These are phyloP conservation scores for Vigna unguiculata DNA, from an alignment of 306 rosid species.

Conservation along the genomic window DNA sequence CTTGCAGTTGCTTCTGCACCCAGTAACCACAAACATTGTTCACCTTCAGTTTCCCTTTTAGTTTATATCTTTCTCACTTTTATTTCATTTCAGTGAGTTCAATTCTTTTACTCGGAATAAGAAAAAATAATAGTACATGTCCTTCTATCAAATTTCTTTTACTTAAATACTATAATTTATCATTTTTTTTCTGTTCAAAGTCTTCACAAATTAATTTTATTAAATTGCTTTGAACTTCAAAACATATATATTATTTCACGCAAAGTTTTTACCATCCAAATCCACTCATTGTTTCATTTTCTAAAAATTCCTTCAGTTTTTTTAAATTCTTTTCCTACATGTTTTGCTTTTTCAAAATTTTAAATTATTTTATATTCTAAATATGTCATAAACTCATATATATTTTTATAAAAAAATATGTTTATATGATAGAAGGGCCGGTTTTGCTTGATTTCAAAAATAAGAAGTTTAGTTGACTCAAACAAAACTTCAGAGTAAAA, in stretches of 20 bases:
- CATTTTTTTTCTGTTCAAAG: neutral
- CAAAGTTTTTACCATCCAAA: neutral
- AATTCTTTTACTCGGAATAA: neutral
- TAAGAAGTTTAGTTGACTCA: neutral
- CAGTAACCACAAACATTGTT: constrained; percentile 16
- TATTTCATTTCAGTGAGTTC: neutral
- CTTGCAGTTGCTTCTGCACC: constrained; percentile 33
- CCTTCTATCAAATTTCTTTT: neutral
- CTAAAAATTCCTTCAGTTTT: neutral
- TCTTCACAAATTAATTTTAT: neutral
- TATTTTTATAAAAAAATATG: neutral
- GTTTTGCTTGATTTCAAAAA: neutral
- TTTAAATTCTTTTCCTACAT: neutral
- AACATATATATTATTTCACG: neutral
- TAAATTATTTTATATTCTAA: neutral
- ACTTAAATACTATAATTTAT: neutral
- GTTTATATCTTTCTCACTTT: neutral
- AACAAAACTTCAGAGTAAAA: neutral
- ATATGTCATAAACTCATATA: neutral
- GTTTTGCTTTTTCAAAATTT: neutral
- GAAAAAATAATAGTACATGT: neutral
- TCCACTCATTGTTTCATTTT: neutral
- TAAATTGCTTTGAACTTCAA: neutral
- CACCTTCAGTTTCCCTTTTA: neutral
- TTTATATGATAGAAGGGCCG: neutral